These are phyloP conservation scores for Agaricus bisporus DNA, from an alignment of 768 basidiomycete species.

Conservation along the genomic window DNA sequence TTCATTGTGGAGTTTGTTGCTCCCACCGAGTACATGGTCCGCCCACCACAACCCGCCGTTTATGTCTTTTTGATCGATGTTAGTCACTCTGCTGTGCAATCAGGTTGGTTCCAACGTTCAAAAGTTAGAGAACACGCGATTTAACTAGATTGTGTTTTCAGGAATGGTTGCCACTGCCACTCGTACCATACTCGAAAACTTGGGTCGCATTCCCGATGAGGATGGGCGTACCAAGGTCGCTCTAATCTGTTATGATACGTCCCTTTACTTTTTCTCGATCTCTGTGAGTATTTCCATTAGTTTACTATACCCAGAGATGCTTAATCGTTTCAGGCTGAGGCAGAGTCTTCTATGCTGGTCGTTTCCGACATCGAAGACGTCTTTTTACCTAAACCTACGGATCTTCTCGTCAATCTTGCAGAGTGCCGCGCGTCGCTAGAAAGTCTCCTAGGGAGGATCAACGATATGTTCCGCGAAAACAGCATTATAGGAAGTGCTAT, in stretches of 20 bases:
- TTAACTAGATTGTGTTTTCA: conserved; percentile 18
- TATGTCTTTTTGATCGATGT: conserved; percentile 98
- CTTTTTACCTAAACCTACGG: conserved; percentile 94
- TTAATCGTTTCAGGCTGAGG: conserved; percentile 43
- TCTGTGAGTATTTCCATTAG: conserved; percentile 44
- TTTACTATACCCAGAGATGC: not conserved
- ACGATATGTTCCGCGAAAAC: conserved; percentile 98
- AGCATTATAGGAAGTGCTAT: conserved; percentile 89
- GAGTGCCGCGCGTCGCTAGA: conserved; percentile 82
- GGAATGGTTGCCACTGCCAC: conserved; percentile 99
- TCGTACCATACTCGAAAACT: conserved; percentile 89
- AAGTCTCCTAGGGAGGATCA: conserved; percentile 71
- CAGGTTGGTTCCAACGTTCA: conserved; percentile 41
- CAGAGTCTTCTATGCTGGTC: conserved; percentile 92
- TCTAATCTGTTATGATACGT: conserved; percentile 86
- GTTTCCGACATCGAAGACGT: conserved; percentile 97
- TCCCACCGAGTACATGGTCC: conserved; percentile 99
- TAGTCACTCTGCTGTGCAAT: conserved; percentile 85
- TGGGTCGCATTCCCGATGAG: conserved; percentile 94
- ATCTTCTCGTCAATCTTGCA: conserved; percentile 90
- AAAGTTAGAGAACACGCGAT: not conserved
- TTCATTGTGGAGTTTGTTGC: conserved; percentile 96
- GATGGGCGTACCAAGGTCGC: conserved; percentile 90
- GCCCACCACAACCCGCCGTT: conserved; percentile 94
- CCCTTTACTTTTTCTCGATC: conserved; percentile 95